Percentiles rank a stretch among this genome's conserved stretches.
phyloP scores from a whole-genome alignment of 164 flowering plant genomes.

The Magnolia kwangsiensis region DNA sequence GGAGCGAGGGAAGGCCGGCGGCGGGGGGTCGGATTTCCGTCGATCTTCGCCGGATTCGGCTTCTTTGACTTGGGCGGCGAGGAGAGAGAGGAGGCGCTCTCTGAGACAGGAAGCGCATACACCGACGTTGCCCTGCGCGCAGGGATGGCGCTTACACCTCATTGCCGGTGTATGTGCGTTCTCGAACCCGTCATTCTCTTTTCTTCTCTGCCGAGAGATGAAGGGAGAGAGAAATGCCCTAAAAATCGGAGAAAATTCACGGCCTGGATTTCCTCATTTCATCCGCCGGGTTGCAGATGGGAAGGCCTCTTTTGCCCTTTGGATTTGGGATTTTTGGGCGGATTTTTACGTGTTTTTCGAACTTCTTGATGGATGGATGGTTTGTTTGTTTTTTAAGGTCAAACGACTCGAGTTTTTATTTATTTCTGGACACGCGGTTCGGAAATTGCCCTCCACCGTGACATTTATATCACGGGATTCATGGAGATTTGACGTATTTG shows the following conservation, averaged over 20 bases:
- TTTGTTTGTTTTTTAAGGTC: neutral
- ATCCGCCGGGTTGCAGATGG: neutral
- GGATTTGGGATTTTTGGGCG: neutral
- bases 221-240: neutral
- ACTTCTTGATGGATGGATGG: neutral
- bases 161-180: constrained; percentile 1
- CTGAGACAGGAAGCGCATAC: constrained; percentile 13
- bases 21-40: constrained; percentile 10
- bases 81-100: constrained; percentile 7
- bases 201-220: neutral
- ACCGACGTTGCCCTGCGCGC: constrained; percentile 4
- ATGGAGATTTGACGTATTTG: no score
- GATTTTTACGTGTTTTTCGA: neutral
- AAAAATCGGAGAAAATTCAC: neutral
- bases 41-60: neutral
- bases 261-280: neutral
- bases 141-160: constrained; percentile 17
- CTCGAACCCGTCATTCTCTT: neutral
- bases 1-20: constrained; percentile 64
- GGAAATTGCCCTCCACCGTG: no score
- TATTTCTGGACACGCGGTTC: no score
- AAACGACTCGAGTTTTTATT: no score
- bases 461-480: no score
- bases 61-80: neutral
- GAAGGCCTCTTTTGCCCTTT: neutral